Conservation (phyloP, 257 asterid genomes). For the Capsicum baccatum region DNA sequence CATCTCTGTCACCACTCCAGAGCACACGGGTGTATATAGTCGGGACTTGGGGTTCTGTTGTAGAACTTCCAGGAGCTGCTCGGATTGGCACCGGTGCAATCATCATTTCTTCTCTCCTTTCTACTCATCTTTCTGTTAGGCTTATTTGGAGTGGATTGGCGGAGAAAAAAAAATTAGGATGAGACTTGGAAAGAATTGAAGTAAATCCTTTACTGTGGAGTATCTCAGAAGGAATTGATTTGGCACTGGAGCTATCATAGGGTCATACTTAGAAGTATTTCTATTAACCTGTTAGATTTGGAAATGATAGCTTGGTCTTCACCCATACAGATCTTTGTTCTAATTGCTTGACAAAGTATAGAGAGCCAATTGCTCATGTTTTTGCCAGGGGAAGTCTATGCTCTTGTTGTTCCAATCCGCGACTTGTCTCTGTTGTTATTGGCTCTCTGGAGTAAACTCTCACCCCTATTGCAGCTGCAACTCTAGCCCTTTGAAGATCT, state of each 20-base stretch:
- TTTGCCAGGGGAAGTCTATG: neutral
- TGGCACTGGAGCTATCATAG: neutral
- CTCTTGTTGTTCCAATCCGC: neutral
- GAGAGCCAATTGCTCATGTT: neutral
- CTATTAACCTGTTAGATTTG: neutral
- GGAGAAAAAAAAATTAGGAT: neutral
- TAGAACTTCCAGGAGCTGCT: conserved; percentile 13
- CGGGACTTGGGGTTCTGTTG: neutral
- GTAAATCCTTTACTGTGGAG: neutral
- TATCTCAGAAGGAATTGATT: neutral
- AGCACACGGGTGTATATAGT: neutral
- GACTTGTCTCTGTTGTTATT: neutral
- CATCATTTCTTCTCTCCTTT: conserved; percentile 7
- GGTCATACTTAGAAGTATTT: neutral
- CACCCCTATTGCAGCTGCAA: too few species aligned
- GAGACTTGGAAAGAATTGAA: conserved; percentile 1
- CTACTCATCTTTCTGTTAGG: neutral
- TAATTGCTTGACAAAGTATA: conserved; percentile 14
- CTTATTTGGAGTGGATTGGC: neutral
- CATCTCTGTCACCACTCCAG: neutral
- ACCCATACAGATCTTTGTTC: neutral
- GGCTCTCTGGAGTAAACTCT: neutral
- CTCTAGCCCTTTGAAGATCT: too few species aligned
- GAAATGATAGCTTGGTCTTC: neutral
- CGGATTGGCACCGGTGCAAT: neutral